Evolutionary conservation across 148 eudicot species (phyloP).

Genomic region (Camellia lanceoleosa): DNA sequence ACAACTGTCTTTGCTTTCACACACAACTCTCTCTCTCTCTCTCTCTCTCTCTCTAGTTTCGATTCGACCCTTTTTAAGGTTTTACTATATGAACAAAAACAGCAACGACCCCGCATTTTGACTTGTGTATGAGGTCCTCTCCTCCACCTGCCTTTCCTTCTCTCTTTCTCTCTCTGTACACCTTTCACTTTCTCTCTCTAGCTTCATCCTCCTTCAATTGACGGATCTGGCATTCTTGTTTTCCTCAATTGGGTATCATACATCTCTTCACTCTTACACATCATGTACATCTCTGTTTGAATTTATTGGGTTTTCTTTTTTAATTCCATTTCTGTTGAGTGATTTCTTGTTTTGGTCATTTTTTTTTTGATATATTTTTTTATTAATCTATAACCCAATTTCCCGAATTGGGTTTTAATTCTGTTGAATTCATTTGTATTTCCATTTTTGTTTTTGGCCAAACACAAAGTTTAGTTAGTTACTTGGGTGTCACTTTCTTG

Average conservation of each 20-base stretch:
- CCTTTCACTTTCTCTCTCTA: neutral
- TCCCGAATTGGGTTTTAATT: neutral
- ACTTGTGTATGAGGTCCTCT: neutral
- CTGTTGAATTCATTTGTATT: neutral
- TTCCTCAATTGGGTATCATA: neutral
- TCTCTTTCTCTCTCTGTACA: neutral
- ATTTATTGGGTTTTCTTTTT: constrained; percentile 1
- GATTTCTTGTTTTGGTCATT: constrained; percentile 1
- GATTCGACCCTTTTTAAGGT: too few species aligned
- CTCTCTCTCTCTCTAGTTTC: too few species aligned
- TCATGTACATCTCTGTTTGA: neutral
- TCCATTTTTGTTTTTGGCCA: neutral
- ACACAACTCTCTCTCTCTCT: too few species aligned
- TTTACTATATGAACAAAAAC: too few species aligned
- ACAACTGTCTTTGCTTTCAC: too few species aligned
- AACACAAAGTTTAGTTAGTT: neutral
- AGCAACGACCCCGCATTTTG: too few species aligned
- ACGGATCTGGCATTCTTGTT: constrained; percentile 12
- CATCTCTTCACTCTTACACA: neutral
- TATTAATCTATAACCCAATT: neutral
- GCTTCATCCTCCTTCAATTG: neutral
- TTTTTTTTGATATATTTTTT: neutral
- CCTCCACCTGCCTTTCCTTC: neutral
- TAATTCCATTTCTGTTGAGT: neutral
- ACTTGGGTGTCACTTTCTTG: neutral